These are phyloP conservation scores for Rusavskia elegans DNA, from an alignment of 495 filamentous ascomycete species.

Conservation along the genomic window DNA sequence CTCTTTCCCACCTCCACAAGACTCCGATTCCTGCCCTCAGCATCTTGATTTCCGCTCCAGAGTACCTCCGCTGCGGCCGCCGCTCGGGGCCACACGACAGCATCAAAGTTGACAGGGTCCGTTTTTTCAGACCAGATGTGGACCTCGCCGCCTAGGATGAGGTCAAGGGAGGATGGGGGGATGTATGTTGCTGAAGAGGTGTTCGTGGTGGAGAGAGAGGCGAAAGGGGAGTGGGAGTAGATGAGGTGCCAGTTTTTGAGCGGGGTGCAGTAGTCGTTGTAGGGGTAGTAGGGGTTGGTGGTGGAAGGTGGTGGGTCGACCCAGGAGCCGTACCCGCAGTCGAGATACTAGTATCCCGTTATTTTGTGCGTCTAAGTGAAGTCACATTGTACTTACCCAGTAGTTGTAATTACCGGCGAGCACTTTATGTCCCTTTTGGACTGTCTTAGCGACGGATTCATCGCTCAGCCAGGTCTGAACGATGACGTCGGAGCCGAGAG, in stretches of 20 bases:
- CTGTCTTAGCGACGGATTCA: constrained; percentile 30
- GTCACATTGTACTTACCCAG: constrained; percentile 21
- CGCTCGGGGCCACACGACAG: constrained; percentile 63
- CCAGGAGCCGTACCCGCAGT: constrained; percentile 69
- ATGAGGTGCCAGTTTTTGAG: constrained; percentile 61
- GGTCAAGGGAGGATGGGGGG: constrained; percentile 33
- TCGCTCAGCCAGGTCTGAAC: constrained; percentile 60
- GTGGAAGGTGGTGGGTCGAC: constrained; percentile 41
- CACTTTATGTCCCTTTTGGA: constrained; percentile 45
- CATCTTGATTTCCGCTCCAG: constrained; percentile 7
- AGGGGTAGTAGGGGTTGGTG: constrained; percentile 30
- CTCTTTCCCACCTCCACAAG: constrained; percentile 7
- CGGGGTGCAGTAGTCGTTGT: constrained; percentile 60
- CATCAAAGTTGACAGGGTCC: constrained; percentile 50
- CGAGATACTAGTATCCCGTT: constrained; percentile 39
- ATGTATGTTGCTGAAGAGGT: constrained; percentile 21
- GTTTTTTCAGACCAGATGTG: constrained; percentile 68
- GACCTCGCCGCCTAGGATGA: constrained; percentile 63
- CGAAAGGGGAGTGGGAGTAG: constrained; percentile 58
- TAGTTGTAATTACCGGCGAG: constrained; percentile 61
- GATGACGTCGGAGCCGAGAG: constrained; percentile 41
- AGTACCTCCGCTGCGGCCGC: constrained; percentile 31
- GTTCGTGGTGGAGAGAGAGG: neutral
- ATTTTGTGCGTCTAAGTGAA: too few species aligned
- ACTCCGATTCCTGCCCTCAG: constrained; percentile 9